A percentile compares a stretch with the other conserved stretches of the same genome.
Evolutionary conservation across 129 eudicot genomes (phyloP).

Genomic region (Saussurea involucrata): DNA sequence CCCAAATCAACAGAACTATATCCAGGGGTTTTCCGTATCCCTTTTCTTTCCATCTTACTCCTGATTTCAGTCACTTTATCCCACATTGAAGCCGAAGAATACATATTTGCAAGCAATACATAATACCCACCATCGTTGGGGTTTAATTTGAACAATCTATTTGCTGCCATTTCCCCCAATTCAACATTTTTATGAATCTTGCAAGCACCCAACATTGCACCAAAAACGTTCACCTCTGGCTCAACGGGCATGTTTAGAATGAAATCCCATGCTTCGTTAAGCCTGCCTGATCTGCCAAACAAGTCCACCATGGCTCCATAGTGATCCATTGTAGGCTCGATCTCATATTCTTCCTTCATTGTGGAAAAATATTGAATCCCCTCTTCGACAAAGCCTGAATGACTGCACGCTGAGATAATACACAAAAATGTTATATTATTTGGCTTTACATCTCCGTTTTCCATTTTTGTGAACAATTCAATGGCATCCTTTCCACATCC

Average conservation of each 20-base stretch:
- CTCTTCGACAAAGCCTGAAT: slow-evolving; percentile 77
- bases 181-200: slow-evolving; percentile 85
- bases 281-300: slow-evolving; percentile 81
- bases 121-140: slow-evolving; percentile 91
- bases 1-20: slow-evolving; percentile 71
- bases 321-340: slow-evolving; percentile 86
- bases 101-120: slow-evolving; percentile 79
- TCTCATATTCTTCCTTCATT: slow-evolving; percentile 60
- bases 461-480: slow-evolving; percentile 57
- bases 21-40: slow-evolving; percentile 79
- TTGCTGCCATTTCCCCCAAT: slow-evolving; percentile 74
- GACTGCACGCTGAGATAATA: slow-evolving; percentile 93
- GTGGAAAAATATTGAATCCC: slow-evolving; percentile 53
- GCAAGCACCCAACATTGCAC: slow-evolving; percentile 97
- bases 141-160: slow-evolving; percentile 56
- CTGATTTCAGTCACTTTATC: slow-evolving; percentile 82
- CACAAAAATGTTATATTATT: slow-evolving; percentile 73
- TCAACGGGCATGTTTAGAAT: slow-evolving; percentile 66
- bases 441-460: slow-evolving; percentile 43
- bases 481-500: slow-evolving; percentile 69
- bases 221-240: slow-evolving; percentile 69
- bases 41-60: slow-evolving; percentile 62
- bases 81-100: slow-evolving; percentile 77
- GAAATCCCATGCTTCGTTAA: slow-evolving; percentile 83
- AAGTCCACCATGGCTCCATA: slow-evolving; percentile 97